Evolutionary conservation across 2,329 filamentous ascomycete species (phyloP), one percentile per base, ranked within the genome.

Genomic region (Xylaria multiplex): DNA sequence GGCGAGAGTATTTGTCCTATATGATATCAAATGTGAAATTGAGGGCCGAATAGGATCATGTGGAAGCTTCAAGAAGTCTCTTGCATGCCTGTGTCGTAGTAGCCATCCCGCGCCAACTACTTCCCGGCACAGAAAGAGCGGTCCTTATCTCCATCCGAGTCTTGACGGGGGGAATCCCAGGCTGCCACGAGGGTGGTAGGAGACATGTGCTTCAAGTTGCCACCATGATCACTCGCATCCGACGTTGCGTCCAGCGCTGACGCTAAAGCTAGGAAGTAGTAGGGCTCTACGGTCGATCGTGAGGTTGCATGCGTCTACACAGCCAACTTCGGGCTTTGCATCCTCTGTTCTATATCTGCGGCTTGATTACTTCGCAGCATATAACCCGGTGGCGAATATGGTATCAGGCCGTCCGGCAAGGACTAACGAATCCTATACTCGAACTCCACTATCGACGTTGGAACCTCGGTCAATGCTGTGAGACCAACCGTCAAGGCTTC

Each of bases 21-120:
- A 59, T 59, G 30, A 48, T 35, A 54, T 54, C 53, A 19, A 16
- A 24, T 43, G 30, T 5, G 27, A 14, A 14, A 22, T 19, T 50
- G 19, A 50, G 37, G 37, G 49, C 59, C 60, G 40, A 59, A 59
- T 64, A 49, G 60, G 55, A 63, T 56, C 54, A 11, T 56, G 24
- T 62, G 43, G 35, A 45, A 30, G 22, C 7, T 6, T 50, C 19
- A 59, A 22, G 24, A 45, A 6, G n/a, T 59, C 14, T 42, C 32
- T 27, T 52, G 42, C 42, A 45, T 53, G 27, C 14, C 49, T 6
- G 35, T 42, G 22, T n/a, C 37, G 37, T 13, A 13, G 43, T 45
- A 43, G 24, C 24, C 11, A 32, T 50, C 32, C 24, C 6, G 7
- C 22, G n/a, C 48, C 35, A 46, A 46, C 48, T 5, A 50, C 7